phyloP scores from a whole-genome alignment of 768 basidiomycete species.

The Sarcomyxa edulis region DNA sequence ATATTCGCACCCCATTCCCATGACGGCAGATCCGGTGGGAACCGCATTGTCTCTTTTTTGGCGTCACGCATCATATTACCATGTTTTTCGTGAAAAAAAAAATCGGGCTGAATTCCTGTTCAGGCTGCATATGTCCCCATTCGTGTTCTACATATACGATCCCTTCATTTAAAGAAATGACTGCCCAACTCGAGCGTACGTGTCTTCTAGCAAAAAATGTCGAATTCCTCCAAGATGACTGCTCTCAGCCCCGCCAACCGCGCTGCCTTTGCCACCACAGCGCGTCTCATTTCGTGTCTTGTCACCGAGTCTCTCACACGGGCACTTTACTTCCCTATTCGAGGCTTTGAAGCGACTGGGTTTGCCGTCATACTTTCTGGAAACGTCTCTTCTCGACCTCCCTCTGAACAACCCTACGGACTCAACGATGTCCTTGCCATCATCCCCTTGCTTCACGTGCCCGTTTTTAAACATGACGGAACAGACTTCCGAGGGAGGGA shows the following conservation, averaged over 20 bases:
- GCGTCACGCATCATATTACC: too few species aligned
- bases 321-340: constrained; percentile 40
- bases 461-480: constrained; percentile 37
- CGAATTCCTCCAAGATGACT: constrained; percentile 19
- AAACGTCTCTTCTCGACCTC: constrained; percentile 18
- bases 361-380: constrained; percentile 34
- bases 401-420: constrained; percentile 18
- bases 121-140: too few species aligned
- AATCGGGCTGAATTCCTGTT: too few species aligned
- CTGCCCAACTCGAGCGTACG: not conserved
- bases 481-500: constrained; percentile 24
- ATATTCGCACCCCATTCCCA: too few species aligned
- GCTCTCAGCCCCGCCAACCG: constrained; percentile 29
- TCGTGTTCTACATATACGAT: too few species aligned
- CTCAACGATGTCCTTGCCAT: constrained; percentile 38
- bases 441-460: constrained; percentile 38
- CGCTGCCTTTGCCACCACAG: constrained; percentile 42
- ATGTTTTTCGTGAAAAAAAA: too few species aligned
- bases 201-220: constrained; percentile 14
- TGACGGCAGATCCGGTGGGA: too few species aligned
- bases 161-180: too few species aligned
- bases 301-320: constrained; percentile 50
- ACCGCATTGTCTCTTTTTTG: too few species aligned
- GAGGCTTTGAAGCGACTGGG: constrained; percentile 27
- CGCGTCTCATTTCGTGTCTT: constrained; percentile 51